Conservation (phyloP, 2,329 filamentous ascomycete genomes). For the Clonostachys rosea region DNA sequence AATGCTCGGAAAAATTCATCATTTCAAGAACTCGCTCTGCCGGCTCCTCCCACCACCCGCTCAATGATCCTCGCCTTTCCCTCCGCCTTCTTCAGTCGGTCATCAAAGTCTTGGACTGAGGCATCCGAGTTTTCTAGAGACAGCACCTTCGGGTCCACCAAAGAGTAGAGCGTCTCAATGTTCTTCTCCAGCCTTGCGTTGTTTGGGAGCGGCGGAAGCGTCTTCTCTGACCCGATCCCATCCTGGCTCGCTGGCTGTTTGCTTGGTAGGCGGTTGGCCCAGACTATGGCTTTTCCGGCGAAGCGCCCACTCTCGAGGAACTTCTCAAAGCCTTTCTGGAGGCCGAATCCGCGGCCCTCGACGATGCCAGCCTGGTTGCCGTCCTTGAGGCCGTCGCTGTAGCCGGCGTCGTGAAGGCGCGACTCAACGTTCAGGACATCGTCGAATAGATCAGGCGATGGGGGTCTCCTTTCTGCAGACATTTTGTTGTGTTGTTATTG, state of each 20-base stretch:
- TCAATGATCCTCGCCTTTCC: constrained; percentile 85
- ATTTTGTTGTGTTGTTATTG: too few relatives aligned
- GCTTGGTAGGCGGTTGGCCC: constrained; percentile 65
- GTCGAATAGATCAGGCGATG: constrained; percentile 41
- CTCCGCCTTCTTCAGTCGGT: constrained; percentile 76
- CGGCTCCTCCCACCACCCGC: constrained; percentile 45
- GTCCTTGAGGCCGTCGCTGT: constrained; percentile 68
- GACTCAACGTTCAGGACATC: constrained; percentile 57
- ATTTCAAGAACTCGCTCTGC: background rate
- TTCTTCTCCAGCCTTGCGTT: constrained; percentile 74
- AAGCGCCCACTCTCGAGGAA: constrained; percentile 76
- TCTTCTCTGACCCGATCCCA: background rate
- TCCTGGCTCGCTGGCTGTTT: background rate
- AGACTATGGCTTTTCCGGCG: constrained; percentile 76
- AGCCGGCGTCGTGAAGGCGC: constrained; percentile 78
- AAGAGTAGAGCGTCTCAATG: constrained; percentile 65
- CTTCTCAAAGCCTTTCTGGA: constrained; percentile 92
- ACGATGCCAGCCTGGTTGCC: constrained; percentile 73
- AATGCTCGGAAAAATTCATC: background rate
- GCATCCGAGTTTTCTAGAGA: constrained; percentile 83
- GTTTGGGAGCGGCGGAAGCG: constrained; percentile 33
- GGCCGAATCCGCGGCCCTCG: constrained; percentile 85
- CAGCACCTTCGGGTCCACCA: constrained; percentile 75
- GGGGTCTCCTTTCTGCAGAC: too few relatives aligned
- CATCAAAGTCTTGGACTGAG: constrained; percentile 86